Evolutionary conservation across 2,329 filamentous ascomycete species (phyloP), one percentile per base, ranked within the genome.

Genomic region (Nannizziopsis barbatae): DNA sequence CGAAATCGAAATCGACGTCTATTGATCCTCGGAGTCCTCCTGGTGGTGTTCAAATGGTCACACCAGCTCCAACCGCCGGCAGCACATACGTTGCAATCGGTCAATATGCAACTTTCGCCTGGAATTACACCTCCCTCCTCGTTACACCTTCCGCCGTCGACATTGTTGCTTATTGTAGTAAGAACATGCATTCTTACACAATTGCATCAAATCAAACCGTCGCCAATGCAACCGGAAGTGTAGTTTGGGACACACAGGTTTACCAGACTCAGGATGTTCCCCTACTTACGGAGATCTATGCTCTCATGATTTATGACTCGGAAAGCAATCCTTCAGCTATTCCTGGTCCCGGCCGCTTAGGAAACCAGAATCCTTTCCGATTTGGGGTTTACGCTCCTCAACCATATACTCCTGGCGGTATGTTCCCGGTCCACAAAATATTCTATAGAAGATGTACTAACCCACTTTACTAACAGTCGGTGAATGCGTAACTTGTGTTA

Each of bases 51-150:
- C 69, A 71, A 39, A 78, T 83, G 75, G 67, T 81, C 47, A 80
- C 76, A 5, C 80, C 80, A 1, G 67, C 68, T 43, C 60, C 69
- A 7, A 61, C 66, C 6, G 68, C 69, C 7, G 67, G 71, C 12
- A 65, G 72, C 3, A 72, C 74, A 47, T 83, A 76, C 65, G 82
- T 79, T 71, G 83, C 81, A 62, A 75, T 83, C 55, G 76, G 76
- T 14, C 71, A 82, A 39, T 71, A 69, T 51, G 66, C 82, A 27
- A 82, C 79, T 0, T 81, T 83, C 55, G 74, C 70, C 15, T 84
- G 80, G 80, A 83, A 84, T 64, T 83, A 82, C 64, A 84, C 80
- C 11, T 80, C 76, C 9, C 66, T 83, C 18, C 72, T 69, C 15
- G 69, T 75, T 14, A 77, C 75, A 0, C 80, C 80, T 0, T 69